Percentiles rank a stretch among this genome's conserved stretches.
These are phyloP conservation scores for Mucor lusitanicus DNA, from an alignment of 371 early-diverging fungal genomes.

Conservation along the genomic window DNA sequence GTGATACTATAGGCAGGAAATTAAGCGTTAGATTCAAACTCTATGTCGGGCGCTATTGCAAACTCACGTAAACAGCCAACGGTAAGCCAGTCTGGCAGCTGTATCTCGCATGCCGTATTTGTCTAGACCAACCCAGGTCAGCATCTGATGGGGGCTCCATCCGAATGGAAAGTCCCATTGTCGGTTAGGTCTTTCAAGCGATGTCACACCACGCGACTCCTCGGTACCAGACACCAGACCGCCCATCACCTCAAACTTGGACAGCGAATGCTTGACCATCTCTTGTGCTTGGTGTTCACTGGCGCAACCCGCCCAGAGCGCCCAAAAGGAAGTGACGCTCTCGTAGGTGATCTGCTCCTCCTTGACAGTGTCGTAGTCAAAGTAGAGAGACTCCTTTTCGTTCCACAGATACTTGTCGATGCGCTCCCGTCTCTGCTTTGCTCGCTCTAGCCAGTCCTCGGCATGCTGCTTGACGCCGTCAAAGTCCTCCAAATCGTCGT, in stretches of 20 bases:
- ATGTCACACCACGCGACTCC: constrained; percentile 75
- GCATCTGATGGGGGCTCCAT: constrained; percentile 98
- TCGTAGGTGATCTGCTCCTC: constrained; percentile 64
- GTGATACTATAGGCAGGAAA: constrained; percentile 62
- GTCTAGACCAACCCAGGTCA: constrained; percentile 91
- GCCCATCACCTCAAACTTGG: constrained; percentile 83
- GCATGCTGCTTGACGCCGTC: constrained; percentile 44
- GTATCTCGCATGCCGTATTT: constrained; percentile 82
- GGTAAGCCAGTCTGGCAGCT: constrained; percentile 85
- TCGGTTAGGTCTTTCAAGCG: constrained; percentile 85
- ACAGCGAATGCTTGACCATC: constrained; percentile 55
- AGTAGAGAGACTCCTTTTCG: constrained; percentile 56
- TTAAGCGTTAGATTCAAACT: not conserved
- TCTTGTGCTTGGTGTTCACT: constrained; percentile 64
- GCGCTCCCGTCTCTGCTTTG: constrained; percentile 53
- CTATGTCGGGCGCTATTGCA: too few species aligned
- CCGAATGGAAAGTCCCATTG: constrained; percentile 98
- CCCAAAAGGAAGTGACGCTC: constrained; percentile 74
- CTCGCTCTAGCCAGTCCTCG: constrained; percentile 57
- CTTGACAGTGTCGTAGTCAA: constrained; percentile 64
- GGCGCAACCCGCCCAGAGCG: constrained; percentile 76
- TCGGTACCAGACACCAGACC: constrained; percentile 92
- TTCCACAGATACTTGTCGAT: constrained; percentile 77
- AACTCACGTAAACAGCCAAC: constrained; percentile 90
- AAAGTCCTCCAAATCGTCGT: constrained; percentile 54